Base-by-base conservation (phyloP, 2,329 filamentous ascomycete genomes). In the Ophiocordyceps unilateralis region DNA sequence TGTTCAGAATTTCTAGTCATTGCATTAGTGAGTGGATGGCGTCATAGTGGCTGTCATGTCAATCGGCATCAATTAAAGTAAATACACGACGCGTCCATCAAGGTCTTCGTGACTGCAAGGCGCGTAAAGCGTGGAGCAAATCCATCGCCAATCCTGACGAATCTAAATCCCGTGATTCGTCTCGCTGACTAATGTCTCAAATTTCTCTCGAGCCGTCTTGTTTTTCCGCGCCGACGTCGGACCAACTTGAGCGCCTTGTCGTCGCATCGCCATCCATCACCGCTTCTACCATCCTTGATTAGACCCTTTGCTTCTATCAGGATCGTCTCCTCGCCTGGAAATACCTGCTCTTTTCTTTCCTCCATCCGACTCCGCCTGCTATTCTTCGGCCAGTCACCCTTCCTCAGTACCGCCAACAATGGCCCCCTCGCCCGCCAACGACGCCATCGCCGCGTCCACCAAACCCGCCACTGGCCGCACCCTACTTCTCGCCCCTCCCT, bases 401-500 rank as follows among this genome's bases (percentile, higher is more conserved):
- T n/a, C n/a, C n/a, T n/a, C n/a, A n/a, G n/a, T 10, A 28, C 20
- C 24, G 17, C 24, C n/a, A n/a, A 57, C 48, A 49, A 72, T 74
- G 70, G 61, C 69, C 42, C 70, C 71, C n/a, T 30, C 24, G 53
- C 65, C 67, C 41, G 28, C 40, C 32, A 57, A 70, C 50, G 58
- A 74, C 48, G 68, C 67, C 53, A 65, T 76, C 59, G 74, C 77
- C 55, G n/a, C n/a, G 26, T 32, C 24, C 26, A 6, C 43, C 19
- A 30, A n/a, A n/a, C 43, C 55, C 41, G 42, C 60, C 23, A 48
- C 59, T 17, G 50, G 56, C 54, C 46, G 80, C 60, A 89, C 81
- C 26, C 79, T 94, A 48, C 78, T 94, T 36, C 79, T 96, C 47
- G 87, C 89, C 26, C 89, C 91, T 43, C 88, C 91, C 12, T 93